A percentile compares a stretch with the other conserved stretches of the same genome.
Evolutionary conservation across 1,284 basidiomycete species (phyloP).

Genomic region (Heliocybe sulcata): DNA sequence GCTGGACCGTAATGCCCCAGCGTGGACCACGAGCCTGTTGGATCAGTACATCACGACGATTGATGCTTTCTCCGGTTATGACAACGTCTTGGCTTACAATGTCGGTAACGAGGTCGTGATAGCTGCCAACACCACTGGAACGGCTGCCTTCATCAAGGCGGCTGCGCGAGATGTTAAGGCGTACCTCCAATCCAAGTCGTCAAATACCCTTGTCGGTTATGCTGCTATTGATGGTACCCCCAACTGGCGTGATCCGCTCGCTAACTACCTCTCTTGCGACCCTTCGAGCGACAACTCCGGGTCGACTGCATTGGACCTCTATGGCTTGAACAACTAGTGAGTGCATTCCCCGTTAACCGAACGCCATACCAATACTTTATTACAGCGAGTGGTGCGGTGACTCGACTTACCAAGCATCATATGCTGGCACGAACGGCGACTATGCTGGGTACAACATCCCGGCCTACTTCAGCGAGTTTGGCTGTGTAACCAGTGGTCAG

Average conservation of each 20-base stretch:
- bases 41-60: slow-evolving; percentile 77
- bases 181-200: slow-evolving; percentile 73
- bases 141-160: slow-evolving; percentile 83
- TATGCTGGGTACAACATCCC: slow-evolving; percentile 70
- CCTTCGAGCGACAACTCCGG: slow-evolving; percentile 43
- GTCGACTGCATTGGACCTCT: slow-evolving; percentile 71
- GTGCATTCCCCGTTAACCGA: slow-evolving; percentile 18
- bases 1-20: slow-evolving; percentile 68
- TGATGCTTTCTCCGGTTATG: slow-evolving; percentile 72
- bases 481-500: slow-evolving; percentile 53
- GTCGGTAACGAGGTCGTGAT: slow-evolving; percentile 88
- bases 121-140: slow-evolving; percentile 45
- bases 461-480: slow-evolving; percentile 90
- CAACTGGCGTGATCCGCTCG: slow-evolving; percentile 62
- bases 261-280: slow-evolving; percentile 81
- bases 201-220: slow-evolving; percentile 74
- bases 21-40: slow-evolving; percentile 82
- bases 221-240: slow-evolving; percentile 75
- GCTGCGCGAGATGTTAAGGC: slow-evolving; percentile 85
- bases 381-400: slow-evolving; percentile 76
- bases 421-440: slow-evolving; percentile 42
- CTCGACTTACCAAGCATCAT: slow-evolving; percentile 49
- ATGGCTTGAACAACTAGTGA: slow-evolving; percentile 76
- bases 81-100: slow-evolving; percentile 81
- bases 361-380: slow-evolving; percentile 7